Percentiles rank a stretch among this genome's conserved stretches.
Conservation (phyloP, 768 basidiomycete genomes). For the Pleurotus giganteus region DNA sequence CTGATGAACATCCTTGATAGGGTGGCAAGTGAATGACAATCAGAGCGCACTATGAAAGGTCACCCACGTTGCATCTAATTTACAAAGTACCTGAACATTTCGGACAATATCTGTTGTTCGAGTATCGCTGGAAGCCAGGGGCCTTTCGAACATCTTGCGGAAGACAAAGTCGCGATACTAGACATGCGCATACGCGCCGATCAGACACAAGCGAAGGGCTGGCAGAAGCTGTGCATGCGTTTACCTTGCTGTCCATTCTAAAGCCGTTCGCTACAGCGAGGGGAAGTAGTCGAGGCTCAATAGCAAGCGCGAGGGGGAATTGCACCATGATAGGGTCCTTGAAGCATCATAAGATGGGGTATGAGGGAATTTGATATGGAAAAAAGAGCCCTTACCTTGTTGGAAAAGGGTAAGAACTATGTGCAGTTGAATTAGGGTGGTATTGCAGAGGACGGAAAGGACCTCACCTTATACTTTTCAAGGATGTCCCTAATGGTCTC, state of each 20-base stretch:
- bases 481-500: conserved; percentile 65
- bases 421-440: conserved; percentile 14
- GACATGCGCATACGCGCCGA: conserved; percentile 3
- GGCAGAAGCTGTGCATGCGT: conserved; percentile 12
- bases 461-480: conserved; percentile 64
- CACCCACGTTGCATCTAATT: conserved; percentile 63
- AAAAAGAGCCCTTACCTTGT: conserved; percentile 45
- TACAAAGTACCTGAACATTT: conserved; percentile 71
- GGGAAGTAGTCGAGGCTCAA: conserved; percentile 74
- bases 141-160: conserved; percentile 80
- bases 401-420: conserved; percentile 78
- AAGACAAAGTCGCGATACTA: conserved; percentile 87
- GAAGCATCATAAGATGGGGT: conserved; percentile 6
- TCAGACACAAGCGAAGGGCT: conserved; percentile 3
- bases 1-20: conserved; percentile 71
- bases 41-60: neutral
- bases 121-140: conserved; percentile 44
- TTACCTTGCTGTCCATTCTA: conserved; percentile 73
- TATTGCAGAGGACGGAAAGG: conserved; percentile 14
- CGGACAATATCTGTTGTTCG: conserved; percentile 61
- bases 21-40: conserved; percentile 9
- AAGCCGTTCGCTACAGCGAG: conserved; percentile 74
- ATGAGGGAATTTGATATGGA: conserved; percentile 8
- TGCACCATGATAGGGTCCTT: conserved; percentile 79
- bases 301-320: conserved; percentile 72